Base-by-base conservation (phyloP, 2,329 filamentous ascomycete genomes). In the Calonectria hongkongensis region DNA sequence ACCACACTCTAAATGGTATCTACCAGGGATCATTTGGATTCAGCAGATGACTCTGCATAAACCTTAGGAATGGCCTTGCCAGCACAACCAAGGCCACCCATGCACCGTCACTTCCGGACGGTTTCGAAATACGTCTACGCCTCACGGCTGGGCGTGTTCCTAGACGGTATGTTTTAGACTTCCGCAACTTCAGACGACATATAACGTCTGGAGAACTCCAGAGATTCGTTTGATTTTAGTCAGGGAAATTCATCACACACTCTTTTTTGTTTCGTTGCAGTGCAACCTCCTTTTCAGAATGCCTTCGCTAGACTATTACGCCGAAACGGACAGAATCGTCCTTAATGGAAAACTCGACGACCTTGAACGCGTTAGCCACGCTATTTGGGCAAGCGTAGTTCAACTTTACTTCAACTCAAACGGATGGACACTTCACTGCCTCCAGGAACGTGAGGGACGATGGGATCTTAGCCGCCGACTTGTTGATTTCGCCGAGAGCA, bases 351-450 rank as follows among this genome's bases (percentile, higher is more conserved):
- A 68, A 21, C 50, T 43, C 36, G 60, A 67, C 28, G 15, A 70
- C 15, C 62, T 66, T 63, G 63, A 70, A 48, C 45, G n/a, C 36
- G 45, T 73, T n/a, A 64, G 71, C 15, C 71, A 69, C 8, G 71
- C 28, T 16, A 63, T 73, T 1, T 73, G 71, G 71, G 70, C 71
- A 9, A 71, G 70, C 13, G 66, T 64, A 7, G 71, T 71, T 56
- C 54, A 73, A 18, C 51, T 50, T 10, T 67, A 66, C 45, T 56
- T 66, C 28, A 68, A 71, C 54, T 51, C 67, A 54, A 68, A 66
- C 62, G 51, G 51, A 13, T 73, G 71, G 71, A 73, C 54, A 7
- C 62, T 73, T 48, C 66, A 69, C n/a, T 71, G 68, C 18, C 50
- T 73, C 21, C 15, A 41, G 5, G 71, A 73, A 50, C 27, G 15